Evolutionary conservation across 2,329 filamentous ascomycete species (phyloP).

Genomic region (Talaromyces marneffei): DNA sequence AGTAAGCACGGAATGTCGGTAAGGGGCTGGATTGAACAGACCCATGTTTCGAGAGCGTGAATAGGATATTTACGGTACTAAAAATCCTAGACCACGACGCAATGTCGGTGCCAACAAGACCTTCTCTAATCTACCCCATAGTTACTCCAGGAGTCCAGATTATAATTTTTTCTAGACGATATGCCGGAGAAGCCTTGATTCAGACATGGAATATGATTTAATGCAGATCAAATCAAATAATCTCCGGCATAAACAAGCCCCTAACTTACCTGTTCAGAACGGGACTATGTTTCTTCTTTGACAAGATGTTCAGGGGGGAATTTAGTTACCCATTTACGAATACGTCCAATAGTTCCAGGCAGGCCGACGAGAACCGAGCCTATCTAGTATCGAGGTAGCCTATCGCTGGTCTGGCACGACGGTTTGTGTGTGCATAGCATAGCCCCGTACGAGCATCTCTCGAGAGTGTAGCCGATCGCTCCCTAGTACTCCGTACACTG

Average conservation of each 20-base stretch:
- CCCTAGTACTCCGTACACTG: neutral
- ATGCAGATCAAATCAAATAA: constrained; percentile 6
- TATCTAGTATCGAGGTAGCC: neutral
- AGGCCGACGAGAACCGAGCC: neutral
- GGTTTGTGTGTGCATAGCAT: neutral
- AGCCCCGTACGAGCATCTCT: neutral
- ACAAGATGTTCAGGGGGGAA: neutral
- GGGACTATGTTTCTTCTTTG: neutral
- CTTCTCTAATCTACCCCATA: no score
- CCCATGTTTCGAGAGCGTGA: no score
- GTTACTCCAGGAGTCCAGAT: no score
- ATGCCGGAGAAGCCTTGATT: neutral
- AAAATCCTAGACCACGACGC: no score
- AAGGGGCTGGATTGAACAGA: constrained; percentile 2
- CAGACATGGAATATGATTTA: neutral
- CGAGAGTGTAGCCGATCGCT: neutral
- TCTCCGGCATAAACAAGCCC: neutral
- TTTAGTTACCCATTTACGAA: neutral
- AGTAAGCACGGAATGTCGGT: constrained; percentile 3
- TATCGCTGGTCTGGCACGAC: neutral
- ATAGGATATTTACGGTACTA: no score
- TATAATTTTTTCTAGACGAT: no score
- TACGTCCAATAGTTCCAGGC: neutral
- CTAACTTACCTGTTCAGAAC: neutral
- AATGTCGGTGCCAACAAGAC: no score